phyloP scores from a whole-genome alignment of 164 flowering plant genomes.

The Cinnamomum chago region DNA sequence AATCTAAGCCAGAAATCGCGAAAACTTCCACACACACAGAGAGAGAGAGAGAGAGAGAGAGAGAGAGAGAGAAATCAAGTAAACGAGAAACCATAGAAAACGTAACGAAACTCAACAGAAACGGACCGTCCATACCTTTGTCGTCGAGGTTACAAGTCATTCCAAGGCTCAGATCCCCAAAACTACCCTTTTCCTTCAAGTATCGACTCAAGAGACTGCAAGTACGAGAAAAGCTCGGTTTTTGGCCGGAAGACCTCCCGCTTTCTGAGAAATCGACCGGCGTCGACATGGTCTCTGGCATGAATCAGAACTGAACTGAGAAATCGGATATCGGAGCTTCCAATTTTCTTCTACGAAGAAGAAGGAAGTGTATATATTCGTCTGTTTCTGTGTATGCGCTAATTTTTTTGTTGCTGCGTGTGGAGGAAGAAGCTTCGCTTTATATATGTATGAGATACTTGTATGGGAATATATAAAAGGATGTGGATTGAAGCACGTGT shows the following conservation, averaged over 20 bases:
- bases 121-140: background rate
- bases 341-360: background rate
- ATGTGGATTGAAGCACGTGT: background rate
- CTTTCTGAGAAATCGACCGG: constrained; percentile 25
- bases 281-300: constrained; percentile 26
- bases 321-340: background rate
- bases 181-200: constrained; percentile 52
- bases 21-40: too few relatives aligned
- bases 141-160: constrained; percentile 23
- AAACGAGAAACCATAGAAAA: background rate
- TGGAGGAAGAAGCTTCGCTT: background rate
- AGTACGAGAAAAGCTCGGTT: constrained; percentile 49
- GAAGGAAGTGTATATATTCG: too few relatives aligned
- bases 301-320: background rate
- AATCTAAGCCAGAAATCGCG: background rate
- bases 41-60: background rate
- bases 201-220: constrained; percentile 66
- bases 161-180: constrained; percentile 52
- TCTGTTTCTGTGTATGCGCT: background rate
- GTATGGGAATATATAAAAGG: background rate
- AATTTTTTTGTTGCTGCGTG: background rate
- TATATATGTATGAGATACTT: background rate
- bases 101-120: background rate
- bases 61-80: background rate
- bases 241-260: constrained; percentile 30